Evolutionary conservation across 805 yeast genomes (phyloP).

Genomic region (Isabelozyma gotoi): DNA sequence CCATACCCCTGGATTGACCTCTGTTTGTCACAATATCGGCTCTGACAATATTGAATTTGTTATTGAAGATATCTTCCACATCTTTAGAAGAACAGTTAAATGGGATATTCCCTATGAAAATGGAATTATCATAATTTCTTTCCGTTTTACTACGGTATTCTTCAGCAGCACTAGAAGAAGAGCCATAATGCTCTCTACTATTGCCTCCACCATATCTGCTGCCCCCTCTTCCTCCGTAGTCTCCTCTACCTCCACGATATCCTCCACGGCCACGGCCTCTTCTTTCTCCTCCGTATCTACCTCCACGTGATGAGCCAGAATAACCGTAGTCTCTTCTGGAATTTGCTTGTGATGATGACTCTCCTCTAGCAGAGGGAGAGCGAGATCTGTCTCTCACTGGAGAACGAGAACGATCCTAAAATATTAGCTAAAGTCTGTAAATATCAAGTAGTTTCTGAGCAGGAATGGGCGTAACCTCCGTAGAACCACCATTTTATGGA

Average conservation of each 20-base stretch:
- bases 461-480: no score
- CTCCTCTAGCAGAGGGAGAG: conserved; percentile 34
- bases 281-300: conserved; percentile 9
- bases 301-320: conserved; percentile 14
- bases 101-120: conserved; percentile 74
- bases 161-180: conserved; percentile 29
- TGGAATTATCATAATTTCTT: conserved; percentile 66
- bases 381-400: conserved; percentile 34
- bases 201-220: conserved; percentile 19
- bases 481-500: no score
- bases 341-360: conserved; percentile 22
- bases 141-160: conserved; percentile 34
- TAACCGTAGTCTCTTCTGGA: conserved; percentile 34
- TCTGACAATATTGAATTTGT: conserved; percentile 54
- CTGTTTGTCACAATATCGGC: conserved; percentile 81
- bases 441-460: no score
- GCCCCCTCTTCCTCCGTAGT: conserved; percentile 18
- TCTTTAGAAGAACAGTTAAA: conserved; percentile 60
- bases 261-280: conserved; percentile 20
- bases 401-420: conserved; percentile 33
- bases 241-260: conserved; percentile 8
- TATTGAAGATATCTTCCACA: conserved; percentile 57
- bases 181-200: conserved; percentile 10
- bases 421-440: conserved; percentile 25
- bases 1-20: conserved; percentile 87